A percentile compares a stretch with the other conserved stretches of the same genome.
Conservation (phyloP, 768 basidiomycete species). For the Boletus subcaerulescens region DNA sequence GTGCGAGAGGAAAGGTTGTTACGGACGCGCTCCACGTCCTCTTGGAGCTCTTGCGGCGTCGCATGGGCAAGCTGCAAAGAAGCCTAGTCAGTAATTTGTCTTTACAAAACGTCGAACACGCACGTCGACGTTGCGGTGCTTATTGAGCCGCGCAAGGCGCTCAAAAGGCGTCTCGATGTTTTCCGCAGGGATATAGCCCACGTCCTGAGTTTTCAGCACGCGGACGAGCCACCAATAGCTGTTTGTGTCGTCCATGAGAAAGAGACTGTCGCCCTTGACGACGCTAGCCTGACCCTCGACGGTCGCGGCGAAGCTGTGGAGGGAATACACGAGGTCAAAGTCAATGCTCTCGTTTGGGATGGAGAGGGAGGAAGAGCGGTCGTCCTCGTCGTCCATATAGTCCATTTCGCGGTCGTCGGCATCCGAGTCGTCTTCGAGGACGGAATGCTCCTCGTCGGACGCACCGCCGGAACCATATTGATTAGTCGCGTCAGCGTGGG, state of each 20-base stretch:
- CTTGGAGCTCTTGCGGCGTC: slow-evolving; percentile 53
- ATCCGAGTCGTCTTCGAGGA: slow-evolving; percentile 83
- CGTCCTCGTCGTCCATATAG: slow-evolving; percentile 71
- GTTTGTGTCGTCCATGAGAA: slow-evolving; percentile 97
- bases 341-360: slow-evolving; percentile 92
- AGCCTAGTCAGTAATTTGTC: neutral
- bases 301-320: slow-evolving; percentile 95
- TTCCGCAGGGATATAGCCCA: slow-evolving; percentile 98
- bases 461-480: slow-evolving; percentile 33
- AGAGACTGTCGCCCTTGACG: slow-evolving; percentile 95
- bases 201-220: slow-evolving; percentile 97
- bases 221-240: slow-evolving; percentile 99
- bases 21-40: slow-evolving; percentile 54
- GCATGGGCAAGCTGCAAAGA: slow-evolving; percentile 30
- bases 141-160: slow-evolving; percentile 90
- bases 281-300: slow-evolving; percentile 99
- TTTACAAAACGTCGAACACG: slow-evolving; percentile 29
- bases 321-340: slow-evolving; percentile 89
- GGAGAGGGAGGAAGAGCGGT: slow-evolving; percentile 77
- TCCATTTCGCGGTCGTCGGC: slow-evolving; percentile 65
- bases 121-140: slow-evolving; percentile 96
- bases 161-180: slow-evolving; percentile 99
- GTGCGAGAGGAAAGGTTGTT: slow-evolving; percentile 48
- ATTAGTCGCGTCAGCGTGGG: slow-evolving; percentile 46
- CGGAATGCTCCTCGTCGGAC: slow-evolving; percentile 77